Evolutionary conservation across 1,284 basidiomycete genomes (phyloP).

Genomic region (Trametes hirsuta): DNA sequence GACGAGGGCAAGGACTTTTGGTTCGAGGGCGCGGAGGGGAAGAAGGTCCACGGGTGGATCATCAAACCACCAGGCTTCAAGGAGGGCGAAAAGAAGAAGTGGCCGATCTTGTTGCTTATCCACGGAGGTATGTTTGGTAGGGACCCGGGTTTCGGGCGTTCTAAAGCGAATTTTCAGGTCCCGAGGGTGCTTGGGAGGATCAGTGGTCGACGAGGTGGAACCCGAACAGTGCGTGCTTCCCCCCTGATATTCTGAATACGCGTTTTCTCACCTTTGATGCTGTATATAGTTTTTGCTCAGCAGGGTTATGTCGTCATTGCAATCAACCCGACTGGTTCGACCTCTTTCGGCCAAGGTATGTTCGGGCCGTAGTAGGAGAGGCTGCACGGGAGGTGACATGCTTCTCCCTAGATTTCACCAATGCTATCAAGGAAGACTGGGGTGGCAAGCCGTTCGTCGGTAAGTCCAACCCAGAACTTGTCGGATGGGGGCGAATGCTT

Average conservation of each 20-base stretch:
- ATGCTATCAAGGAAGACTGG: slow-evolving; percentile 81
- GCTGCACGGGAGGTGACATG: not conserved
- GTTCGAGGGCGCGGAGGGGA: slow-evolving; percentile 79
- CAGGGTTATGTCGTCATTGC: slow-evolving; percentile 86
- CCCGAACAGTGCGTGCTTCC: slow-evolving; percentile 57
- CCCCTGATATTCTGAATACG: not conserved
- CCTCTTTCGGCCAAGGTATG: slow-evolving; percentile 83
- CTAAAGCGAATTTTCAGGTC: slow-evolving; percentile 45
- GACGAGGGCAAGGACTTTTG: slow-evolving; percentile 76
- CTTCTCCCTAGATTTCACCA: slow-evolving; percentile 65
- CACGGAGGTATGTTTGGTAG: slow-evolving; percentile 59
- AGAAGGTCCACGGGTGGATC: slow-evolving; percentile 81
- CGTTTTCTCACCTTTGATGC: not conserved
- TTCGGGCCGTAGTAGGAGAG: not conserved
- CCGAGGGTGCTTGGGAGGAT: slow-evolving; percentile 83
- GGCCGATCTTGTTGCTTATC: slow-evolving; percentile 74
- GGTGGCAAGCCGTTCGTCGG: slow-evolving; percentile 80
- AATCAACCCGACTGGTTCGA: slow-evolving; percentile 90
- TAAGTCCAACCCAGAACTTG: not conserved
- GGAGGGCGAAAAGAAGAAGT: slow-evolving; percentile 68
- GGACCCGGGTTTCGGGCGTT: not conserved
- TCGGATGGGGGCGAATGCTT: not conserved
- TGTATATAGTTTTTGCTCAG: slow-evolving; percentile 64
- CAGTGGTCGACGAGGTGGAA: slow-evolving; percentile 90
- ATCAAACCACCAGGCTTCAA: slow-evolving; percentile 80